phyloP scores from a whole-genome alignment of 306 rosid genomes.

The cucumber (Cucumis sativus) region Cucumber_9930_V3 NC_026660.2:15347001-15347500 shows the following conservation, averaged over 20 bases:
- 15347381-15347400: not conserved
- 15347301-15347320: not conserved
- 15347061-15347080: slow-evolving; percentile 90
- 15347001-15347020: slow-evolving; percentile 81
- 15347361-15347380: not conserved
- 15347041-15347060: slow-evolving; percentile 99
- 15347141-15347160: slow-evolving; percentile 32
- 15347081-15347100: slow-evolving; percentile 6
- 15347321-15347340: slow-evolving; percentile 1
- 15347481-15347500: slow-evolving; percentile 77
- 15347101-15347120: not conserved
- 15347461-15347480: slow-evolving; percentile 95
- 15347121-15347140: not conserved
- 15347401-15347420: not conserved
- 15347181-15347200: slow-evolving; percentile 55
- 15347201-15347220: slow-evolving; percentile 94
- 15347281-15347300: not conserved
- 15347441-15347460: slow-evolving; percentile 32
- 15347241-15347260: slow-evolving; percentile 98
- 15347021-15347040: slow-evolving; percentile 98
- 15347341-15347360: not conserved
- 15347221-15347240: slow-evolving; percentile 24
- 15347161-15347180: slow-evolving; percentile 91
- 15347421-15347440: not conserved
- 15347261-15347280: not conserved